Percentiles rank a stretch among this genome's conserved stretches.
These are phyloP conservation scores for Populus deltoides DNA, from an alignment of 345 rosid species.

Conservation along the genomic window DNA sequence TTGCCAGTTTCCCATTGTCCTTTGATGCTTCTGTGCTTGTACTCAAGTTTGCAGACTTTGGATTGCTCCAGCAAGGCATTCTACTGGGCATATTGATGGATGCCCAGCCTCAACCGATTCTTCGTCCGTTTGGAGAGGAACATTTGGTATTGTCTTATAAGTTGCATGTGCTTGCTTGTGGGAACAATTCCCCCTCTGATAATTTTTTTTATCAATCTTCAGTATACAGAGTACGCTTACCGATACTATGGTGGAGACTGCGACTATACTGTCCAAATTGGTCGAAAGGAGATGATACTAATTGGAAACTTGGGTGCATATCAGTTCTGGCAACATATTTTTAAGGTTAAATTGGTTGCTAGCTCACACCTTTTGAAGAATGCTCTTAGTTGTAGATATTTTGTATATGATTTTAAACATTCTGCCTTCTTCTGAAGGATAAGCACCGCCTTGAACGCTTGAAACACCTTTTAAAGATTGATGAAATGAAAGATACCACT, in stretches of 20 bases:
- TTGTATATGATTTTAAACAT: slow-evolving; percentile 15
- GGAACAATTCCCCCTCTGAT: neutral
- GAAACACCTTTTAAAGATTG: slow-evolving; percentile 41
- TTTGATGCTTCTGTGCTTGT: slow-evolving; percentile 77
- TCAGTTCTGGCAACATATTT: slow-evolving; percentile 83
- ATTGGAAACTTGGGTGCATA: slow-evolving; percentile 75
- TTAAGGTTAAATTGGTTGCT: slow-evolving; percentile 50
- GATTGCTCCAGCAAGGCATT: slow-evolving; percentile 86
- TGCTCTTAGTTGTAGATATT: neutral
- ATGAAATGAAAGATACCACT: slow-evolving; percentile 36
- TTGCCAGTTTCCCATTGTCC: slow-evolving; percentile 78
- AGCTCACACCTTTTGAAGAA: slow-evolving; percentile 6
- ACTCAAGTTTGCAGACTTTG: slow-evolving; percentile 77
- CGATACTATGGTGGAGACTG: slow-evolving; percentile 50
- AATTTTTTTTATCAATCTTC: slow-evolving; percentile 11
- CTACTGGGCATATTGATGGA: slow-evolving; percentile 82
- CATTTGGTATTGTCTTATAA: slow-evolving; percentile 49
- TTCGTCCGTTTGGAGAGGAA: slow-evolving; percentile 80
- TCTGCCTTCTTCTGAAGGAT: slow-evolving; percentile 50
- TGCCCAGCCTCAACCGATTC: slow-evolving; percentile 71
- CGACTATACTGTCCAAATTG: slow-evolving; percentile 38
- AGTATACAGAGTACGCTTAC: slow-evolving; percentile 59
- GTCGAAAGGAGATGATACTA: slow-evolving; percentile 55
- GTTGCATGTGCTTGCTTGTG: slow-evolving; percentile 12
- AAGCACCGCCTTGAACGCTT: slow-evolving; percentile 67